phyloP scores from a whole-genome alignment of 257 asterid genomes.

The Solanum pennellii region DNA sequence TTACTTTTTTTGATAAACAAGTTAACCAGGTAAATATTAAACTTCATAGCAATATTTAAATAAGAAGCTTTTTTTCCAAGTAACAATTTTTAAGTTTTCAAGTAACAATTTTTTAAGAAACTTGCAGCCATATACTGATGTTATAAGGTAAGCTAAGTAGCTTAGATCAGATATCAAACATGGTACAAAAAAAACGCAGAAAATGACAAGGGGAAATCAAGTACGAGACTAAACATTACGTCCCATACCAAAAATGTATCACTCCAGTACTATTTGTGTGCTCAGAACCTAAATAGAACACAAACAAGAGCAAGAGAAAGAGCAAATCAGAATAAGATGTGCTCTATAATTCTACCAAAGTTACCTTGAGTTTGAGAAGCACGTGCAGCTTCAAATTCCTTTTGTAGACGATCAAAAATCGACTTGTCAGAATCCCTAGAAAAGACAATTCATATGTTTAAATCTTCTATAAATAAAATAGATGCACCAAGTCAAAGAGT shows the following conservation, averaged over 20 bases:
- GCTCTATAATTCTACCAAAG: not conserved
- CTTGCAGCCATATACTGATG: not conserved
- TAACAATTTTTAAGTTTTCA: not conserved
- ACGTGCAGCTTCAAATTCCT: conserved; percentile 83
- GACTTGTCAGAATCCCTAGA: conserved; percentile 92
- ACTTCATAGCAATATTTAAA: not conserved
- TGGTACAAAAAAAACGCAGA: not conserved
- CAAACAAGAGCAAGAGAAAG: not conserved
- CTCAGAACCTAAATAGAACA: not conserved
- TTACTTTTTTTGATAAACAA: not conserved
- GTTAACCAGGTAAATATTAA: not conserved
- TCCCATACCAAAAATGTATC: not conserved
- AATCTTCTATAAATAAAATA: too few species aligned
- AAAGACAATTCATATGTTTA: not conserved
- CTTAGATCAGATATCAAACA: not conserved
- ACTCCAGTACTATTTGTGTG: not conserved
- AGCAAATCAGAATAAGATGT: not conserved
- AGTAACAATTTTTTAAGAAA: not conserved
- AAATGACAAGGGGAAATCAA: not conserved
- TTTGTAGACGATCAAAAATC: conserved; percentile 74
- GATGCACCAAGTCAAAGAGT: not conserved
- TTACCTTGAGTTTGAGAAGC: conserved; percentile 92
- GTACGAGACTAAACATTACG: not conserved
- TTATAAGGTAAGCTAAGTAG: not conserved
- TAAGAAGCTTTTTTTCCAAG: not conserved